Evolutionary conservation across 805 yeast species (phyloP).

Genomic region (Candida quercuum): DNA sequence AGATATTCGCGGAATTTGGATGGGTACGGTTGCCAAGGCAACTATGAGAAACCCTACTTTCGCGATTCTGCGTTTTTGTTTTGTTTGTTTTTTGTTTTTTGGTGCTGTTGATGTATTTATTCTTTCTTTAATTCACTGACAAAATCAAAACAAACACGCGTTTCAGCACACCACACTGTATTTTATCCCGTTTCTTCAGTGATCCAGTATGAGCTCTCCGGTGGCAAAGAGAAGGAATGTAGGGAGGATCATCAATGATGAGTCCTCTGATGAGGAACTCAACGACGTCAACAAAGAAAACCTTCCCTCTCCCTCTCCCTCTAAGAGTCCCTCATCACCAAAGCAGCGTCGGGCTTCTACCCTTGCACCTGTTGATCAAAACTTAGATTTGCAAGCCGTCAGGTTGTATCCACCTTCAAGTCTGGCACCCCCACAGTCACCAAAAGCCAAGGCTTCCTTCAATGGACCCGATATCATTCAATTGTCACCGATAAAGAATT

Average conservation of each 20-base stretch:
- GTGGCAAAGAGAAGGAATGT: constrained; percentile 20
- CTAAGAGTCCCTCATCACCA: constrained; percentile 18
- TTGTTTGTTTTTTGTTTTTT: too few species aligned
- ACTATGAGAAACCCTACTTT: too few species aligned
- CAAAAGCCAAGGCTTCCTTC: constrained; percentile 29
- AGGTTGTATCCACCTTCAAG: constrained; percentile 16
- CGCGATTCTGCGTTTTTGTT: too few species aligned
- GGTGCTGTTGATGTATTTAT: too few species aligned
- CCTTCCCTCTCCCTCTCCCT: constrained; percentile 22
- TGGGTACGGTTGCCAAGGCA: too few species aligned
- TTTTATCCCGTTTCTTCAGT: neutral
- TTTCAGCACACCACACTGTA: neutral
- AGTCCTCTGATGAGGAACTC: constrained; percentile 11
- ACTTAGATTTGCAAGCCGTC: constrained; percentile 11
- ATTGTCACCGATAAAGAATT: constrained; percentile 33
- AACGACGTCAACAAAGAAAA: constrained; percentile 18
- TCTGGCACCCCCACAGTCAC: constrained; percentile 21
- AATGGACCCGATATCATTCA: constrained; percentile 34
- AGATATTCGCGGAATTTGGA: too few species aligned
- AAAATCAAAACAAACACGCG: too few species aligned
- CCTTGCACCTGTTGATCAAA: constrained; percentile 18
- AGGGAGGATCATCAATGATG: constrained; percentile 10
- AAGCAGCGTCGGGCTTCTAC: constrained; percentile 17
- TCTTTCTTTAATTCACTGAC: too few species aligned
- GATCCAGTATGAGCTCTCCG: constrained; percentile 22